phyloP scores from a whole-genome alignment of 257 asterid species.

The Cordia subcordata region DNA sequence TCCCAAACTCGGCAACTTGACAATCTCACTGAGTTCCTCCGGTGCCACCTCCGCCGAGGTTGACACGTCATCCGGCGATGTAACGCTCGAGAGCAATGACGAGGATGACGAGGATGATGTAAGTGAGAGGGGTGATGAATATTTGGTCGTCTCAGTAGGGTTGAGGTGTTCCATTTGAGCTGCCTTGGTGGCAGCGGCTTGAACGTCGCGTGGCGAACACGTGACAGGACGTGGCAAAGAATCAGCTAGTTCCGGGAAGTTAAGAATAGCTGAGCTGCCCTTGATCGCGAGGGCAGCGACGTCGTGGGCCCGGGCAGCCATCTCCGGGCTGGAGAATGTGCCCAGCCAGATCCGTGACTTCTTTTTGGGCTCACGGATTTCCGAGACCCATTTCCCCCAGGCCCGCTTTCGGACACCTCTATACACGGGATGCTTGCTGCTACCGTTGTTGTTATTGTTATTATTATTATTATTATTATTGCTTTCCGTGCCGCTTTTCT shows the following conservation, averaged over 20 bases:
- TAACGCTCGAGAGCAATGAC: constrained; percentile 23
- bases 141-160: not conserved
- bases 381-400: constrained; percentile 87
- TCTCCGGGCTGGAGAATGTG: constrained; percentile 59
- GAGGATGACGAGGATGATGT: not conserved
- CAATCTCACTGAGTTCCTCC: constrained; percentile 63
- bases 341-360: constrained; percentile 78
- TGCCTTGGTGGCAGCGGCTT: constrained; percentile 71
- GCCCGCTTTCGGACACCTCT: constrained; percentile 69
- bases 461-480: constrained; percentile 2
- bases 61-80: constrained; percentile 15
- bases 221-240: constrained; percentile 61
- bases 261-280: constrained; percentile 43
- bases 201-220: constrained; percentile 48
- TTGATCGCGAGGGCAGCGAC: constrained; percentile 64
- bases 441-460: constrained; percentile 17
- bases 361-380: constrained; percentile 66
- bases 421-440: constrained; percentile 49
- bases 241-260: constrained; percentile 47
- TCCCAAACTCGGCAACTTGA: constrained; percentile 54
- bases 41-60: constrained; percentile 6
- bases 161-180: constrained; percentile 63
- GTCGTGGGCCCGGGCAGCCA: constrained; percentile 81
- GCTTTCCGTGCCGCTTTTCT: too few relatives aligned
- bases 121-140: not conserved